These are phyloP conservation scores for Globisporangium barbulae DNA, from an alignment of 352 stramenopile species.

Conservation along the genomic window DNA sequence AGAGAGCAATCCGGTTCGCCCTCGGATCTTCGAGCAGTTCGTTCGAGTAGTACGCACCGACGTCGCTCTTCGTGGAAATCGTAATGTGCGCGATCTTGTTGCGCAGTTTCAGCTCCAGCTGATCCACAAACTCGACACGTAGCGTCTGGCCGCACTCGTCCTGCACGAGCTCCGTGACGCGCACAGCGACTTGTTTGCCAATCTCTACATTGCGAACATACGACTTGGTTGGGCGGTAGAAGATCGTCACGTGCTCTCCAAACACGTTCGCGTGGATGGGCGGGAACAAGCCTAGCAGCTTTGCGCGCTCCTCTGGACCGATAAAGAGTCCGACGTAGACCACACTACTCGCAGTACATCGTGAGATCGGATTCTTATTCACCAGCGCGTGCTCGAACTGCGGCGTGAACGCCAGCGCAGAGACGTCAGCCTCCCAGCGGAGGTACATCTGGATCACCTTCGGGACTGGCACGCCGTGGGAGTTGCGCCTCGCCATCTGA, in stretches of 20 bases:
- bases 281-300: slow-evolving; percentile 31
- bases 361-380: slow-evolving; percentile 45
- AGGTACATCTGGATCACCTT: slow-evolving; percentile 75
- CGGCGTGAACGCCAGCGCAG: slow-evolving; percentile 34
- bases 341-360: slow-evolving; percentile 28
- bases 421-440: slow-evolving; percentile 51
- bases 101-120: slow-evolving; percentile 28
- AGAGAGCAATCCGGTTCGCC: slow-evolving; percentile 23
- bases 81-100: slow-evolving; percentile 72
- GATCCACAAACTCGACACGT: slow-evolving; percentile 40
- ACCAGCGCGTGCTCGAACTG: slow-evolving; percentile 46
- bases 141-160: slow-evolving; percentile 44
- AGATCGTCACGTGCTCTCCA: slow-evolving; percentile 68
- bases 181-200: slow-evolving; percentile 32
- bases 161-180: slow-evolving; percentile 36
- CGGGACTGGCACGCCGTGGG: slow-evolving; percentile 49
- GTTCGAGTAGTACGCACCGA: slow-evolving; percentile 67
- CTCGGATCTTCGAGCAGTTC: slow-evolving; percentile 34
- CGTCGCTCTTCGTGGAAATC: slow-evolving; percentile 38
- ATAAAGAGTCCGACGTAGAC: slow-evolving; percentile 64
- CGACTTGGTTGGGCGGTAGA: slow-evolving; percentile 49
- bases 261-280: slow-evolving; percentile 33
- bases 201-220: slow-evolving; percentile 48
- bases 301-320: slow-evolving; percentile 23
- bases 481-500: slow-evolving; percentile 61